Evolutionary conservation across 2,329 filamentous ascomycete genomes (phyloP), one percentile per base, ranked within the genome.

Genomic region (Leptographium galeiforme): DNA sequence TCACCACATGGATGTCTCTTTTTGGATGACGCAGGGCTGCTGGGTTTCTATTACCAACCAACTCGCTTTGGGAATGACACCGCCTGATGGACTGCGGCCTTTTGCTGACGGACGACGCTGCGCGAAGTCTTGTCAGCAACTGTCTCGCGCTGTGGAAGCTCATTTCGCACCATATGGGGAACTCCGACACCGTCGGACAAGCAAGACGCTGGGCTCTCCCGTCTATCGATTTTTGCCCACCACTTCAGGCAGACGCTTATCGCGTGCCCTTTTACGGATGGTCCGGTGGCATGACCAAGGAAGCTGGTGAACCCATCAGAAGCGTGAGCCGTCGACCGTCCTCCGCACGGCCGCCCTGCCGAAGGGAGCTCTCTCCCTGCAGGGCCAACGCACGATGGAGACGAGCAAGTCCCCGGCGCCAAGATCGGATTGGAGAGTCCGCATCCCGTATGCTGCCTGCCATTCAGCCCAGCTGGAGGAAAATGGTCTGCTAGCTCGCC

Each of bases 91-190:
- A 25, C 25, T 2, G 25, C 25, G 25, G 25, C 25, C 25, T 25
- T 25, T 25, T 25, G 25, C 25, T 25, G 25, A 25, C 25, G 25
- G 25, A 25, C 25, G 25, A 25, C 25, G 25, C 25, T 25, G 2
- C 25, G 25, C 16, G 32, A 36, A 16, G 2, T n/a, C 14, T 18
- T 12, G 8, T 14, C 6, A 34, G 18, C 19, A 18, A 10, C 7
- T 40, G 48, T 49, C 34, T 48, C 39, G 50, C 36, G 51, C 51
- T 55, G 55, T 58, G 55, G 57, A 53, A 51, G 52, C 55, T 60
- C 57, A 59, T 59, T 60, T 59, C 58, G 58, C 57, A 50, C 33
- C 53, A 52, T 48, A 58, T 60, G 58, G 58, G 58, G 58, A 59
- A 60, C 57, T 60, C 58, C 58, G 58, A 53, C 47, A 46, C 43